A percentile compares a stretch with the other conserved stretches of the same genome.
Evolutionary conservation across 805 yeast species (phyloP).

Genomic region (Zygotorulaspora chibaensis): DNA sequence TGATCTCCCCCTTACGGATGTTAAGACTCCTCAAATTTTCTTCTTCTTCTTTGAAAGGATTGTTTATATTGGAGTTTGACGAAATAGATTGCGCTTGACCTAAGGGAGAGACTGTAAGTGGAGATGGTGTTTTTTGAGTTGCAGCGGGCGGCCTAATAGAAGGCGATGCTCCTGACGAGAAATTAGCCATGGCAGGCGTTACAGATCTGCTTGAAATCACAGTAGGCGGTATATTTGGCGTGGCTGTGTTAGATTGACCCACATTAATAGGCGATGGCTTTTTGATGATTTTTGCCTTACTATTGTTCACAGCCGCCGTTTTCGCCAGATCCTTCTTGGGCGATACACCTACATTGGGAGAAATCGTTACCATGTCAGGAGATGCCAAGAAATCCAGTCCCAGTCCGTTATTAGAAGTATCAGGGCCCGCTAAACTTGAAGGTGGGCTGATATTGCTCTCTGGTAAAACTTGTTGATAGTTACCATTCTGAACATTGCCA

Average conservation of each 20-base stretch:
- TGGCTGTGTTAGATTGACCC: constrained; percentile 9
- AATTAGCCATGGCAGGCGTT: constrained; percentile 20
- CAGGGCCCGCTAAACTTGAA: constrained; percentile 5
- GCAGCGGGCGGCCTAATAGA: constrained; percentile 4
- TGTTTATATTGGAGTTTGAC: constrained; percentile 12
- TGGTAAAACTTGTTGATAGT: constrained; percentile 6
- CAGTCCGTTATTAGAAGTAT: constrained; percentile 9
- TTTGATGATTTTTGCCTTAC: constrained; percentile 10
- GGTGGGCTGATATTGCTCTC: constrained; percentile 7
- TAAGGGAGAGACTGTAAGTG: constrained; percentile 13
- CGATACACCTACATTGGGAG: constrained; percentile 16
- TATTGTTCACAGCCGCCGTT: constrained; percentile 7
- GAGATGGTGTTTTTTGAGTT: constrained; percentile 21
- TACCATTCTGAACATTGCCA: constrained; percentile 3
- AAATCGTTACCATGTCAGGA: constrained; percentile 15
- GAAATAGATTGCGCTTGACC: constrained; percentile 7
- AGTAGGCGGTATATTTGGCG: constrained; percentile 14
- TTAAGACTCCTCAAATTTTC: constrained; percentile 27
- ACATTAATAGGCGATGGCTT: constrained; percentile 18
- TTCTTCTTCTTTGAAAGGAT: constrained; percentile 33
- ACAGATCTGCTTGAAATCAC: constrained; percentile 18
- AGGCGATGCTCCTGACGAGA: constrained; percentile 15
- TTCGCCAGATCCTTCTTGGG: constrained; percentile 15
- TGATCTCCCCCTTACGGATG: constrained; percentile 31
- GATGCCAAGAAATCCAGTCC: constrained; percentile 23